Evolutionary conservation across 2,329 filamentous ascomycete species (phyloP).

Genomic region (Xenoacremonium recifei): DNA sequence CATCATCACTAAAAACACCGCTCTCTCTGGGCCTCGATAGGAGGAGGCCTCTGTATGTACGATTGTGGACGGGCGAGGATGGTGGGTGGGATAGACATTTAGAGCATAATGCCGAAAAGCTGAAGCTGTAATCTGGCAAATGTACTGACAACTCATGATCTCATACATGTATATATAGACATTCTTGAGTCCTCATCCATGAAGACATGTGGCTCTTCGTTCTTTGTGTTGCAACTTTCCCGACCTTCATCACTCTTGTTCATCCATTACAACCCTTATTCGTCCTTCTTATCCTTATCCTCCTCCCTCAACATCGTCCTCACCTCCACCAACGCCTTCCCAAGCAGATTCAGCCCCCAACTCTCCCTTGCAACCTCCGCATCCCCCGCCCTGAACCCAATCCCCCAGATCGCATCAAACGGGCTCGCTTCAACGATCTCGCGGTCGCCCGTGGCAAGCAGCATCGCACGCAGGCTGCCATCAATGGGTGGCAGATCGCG

Average conservation of each 20-base stretch:
- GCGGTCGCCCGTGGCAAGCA: conserved; percentile 58
- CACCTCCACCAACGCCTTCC: conserved; percentile 60
- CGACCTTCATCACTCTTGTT: background rate
- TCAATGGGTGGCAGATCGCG: conserved; percentile 28
- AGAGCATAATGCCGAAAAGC: conserved; percentile 1
- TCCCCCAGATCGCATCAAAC: conserved; percentile 63
- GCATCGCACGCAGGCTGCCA: conserved; percentile 40
- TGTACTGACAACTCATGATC: too few relatives aligned
- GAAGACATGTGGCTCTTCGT: background rate
- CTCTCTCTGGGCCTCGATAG: conserved; percentile 29
- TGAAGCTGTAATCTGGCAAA: background rate
- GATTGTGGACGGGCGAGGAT: conserved; percentile 19
- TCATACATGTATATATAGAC: background rate
- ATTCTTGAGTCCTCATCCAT: background rate
- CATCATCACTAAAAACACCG: conserved; percentile 30
- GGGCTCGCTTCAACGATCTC: conserved; percentile 64
- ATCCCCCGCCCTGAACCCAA: conserved; percentile 55
- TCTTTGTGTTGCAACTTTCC: background rate
- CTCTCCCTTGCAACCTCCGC: conserved; percentile 44
- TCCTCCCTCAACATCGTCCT: conserved; percentile 47
- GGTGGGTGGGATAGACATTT: conserved; percentile 17
- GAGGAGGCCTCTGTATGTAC: conserved; percentile 29
- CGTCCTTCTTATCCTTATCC: background rate
- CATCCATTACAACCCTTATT: background rate
- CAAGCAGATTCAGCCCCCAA: conserved; percentile 67